These are phyloP conservation scores for Dichomitus squalens DNA, from an alignment of 1,284 basidiomycete species.

Conservation along the genomic window DNA sequence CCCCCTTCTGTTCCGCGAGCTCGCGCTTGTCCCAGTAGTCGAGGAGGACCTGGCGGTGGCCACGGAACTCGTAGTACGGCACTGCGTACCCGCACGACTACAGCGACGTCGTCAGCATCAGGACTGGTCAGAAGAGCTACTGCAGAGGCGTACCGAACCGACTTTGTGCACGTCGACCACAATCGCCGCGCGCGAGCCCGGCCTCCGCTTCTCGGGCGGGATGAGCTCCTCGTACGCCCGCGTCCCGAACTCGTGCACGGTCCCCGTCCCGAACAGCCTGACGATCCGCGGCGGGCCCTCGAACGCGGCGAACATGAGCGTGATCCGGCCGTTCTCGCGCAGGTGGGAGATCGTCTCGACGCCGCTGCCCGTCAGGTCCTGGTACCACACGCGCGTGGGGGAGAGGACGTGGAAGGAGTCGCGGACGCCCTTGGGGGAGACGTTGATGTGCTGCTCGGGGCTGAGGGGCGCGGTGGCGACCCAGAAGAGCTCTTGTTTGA, in stretches of 20 bases:
- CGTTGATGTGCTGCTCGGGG: slow-evolving; percentile 52
- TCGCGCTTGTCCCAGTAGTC: slow-evolving; percentile 36
- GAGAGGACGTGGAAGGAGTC: slow-evolving; percentile 54
- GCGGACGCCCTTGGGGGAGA: slow-evolving; percentile 56
- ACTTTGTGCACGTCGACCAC: slow-evolving; percentile 56
- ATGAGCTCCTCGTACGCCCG: slow-evolving; percentile 51
- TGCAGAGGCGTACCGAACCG: slow-evolving; percentile 44
- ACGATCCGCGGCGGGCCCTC: slow-evolving; percentile 55
- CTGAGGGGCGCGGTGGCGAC: slow-evolving; percentile 59
- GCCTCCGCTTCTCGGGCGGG: slow-evolving; percentile 44
- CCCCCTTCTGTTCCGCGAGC: slow-evolving; percentile 28
- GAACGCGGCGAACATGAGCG: slow-evolving; percentile 57
- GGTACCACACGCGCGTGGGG: slow-evolving; percentile 55
- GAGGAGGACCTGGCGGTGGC: slow-evolving; percentile 45
- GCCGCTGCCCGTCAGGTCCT: slow-evolving; percentile 60
- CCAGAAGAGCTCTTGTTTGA: slow-evolving; percentile 57
- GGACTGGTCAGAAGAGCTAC: too few species aligned
- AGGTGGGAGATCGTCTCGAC: slow-evolving; percentile 58
- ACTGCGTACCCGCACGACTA: slow-evolving; percentile 60
- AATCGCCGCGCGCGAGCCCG: slow-evolving; percentile 56
- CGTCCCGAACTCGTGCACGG: slow-evolving; percentile 55
- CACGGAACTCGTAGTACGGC: slow-evolving; percentile 51
- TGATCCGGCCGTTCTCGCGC: slow-evolving; percentile 60
- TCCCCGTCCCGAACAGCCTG: slow-evolving; percentile 53
- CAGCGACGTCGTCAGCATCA: neutral